Evolutionary conservation across 2,329 filamentous ascomycete genomes (phyloP).

Genomic region (Grosmannia serpens): DNA sequence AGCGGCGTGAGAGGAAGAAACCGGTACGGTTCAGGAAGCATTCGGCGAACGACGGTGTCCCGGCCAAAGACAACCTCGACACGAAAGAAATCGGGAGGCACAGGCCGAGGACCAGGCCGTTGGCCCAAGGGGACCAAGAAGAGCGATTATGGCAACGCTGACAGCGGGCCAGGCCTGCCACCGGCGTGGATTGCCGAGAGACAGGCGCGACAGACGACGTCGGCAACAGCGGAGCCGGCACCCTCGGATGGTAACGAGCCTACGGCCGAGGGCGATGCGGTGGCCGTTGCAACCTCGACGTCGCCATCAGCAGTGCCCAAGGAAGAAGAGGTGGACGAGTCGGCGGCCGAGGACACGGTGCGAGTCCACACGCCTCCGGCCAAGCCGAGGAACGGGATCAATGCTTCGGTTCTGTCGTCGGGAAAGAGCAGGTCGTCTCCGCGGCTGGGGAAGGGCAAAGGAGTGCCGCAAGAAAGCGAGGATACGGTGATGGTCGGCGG

Average conservation of each 20-base stretch:
- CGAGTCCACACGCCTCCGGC: slow-evolving; percentile 23
- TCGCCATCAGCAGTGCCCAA: background rate
- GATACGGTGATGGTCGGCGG: slow-evolving; percentile 19
- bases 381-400: slow-evolving; percentile 14
- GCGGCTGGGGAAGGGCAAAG: slow-evolving; percentile 12
- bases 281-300: background rate
- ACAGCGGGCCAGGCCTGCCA: slow-evolving; percentile 52
- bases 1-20: slow-evolving; percentile 25
- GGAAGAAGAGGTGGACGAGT: slow-evolving; percentile 13
- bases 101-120: slow-evolving; percentile 51
- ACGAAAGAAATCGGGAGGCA: slow-evolving; percentile 47
- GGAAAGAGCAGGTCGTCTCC: slow-evolving; percentile 15
- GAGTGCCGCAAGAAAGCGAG: slow-evolving; percentile 4
- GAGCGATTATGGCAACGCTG: slow-evolving; percentile 54
- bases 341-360: slow-evolving; percentile 20
- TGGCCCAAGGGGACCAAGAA: slow-evolving; percentile 61
- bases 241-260: background rate
- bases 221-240: background rate
- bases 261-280: background rate
- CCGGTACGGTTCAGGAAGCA: slow-evolving; percentile 24
- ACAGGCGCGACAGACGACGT: slow-evolving; percentile 1
- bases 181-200: slow-evolving; percentile 38
- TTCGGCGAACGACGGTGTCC: slow-evolving; percentile 20
- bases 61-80: slow-evolving; percentile 26
- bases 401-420: slow-evolving; percentile 6